Base-by-base conservation (phyloP, 495 filamentous ascomycete genomes). In the Penicillium crystallinum region DNA sequence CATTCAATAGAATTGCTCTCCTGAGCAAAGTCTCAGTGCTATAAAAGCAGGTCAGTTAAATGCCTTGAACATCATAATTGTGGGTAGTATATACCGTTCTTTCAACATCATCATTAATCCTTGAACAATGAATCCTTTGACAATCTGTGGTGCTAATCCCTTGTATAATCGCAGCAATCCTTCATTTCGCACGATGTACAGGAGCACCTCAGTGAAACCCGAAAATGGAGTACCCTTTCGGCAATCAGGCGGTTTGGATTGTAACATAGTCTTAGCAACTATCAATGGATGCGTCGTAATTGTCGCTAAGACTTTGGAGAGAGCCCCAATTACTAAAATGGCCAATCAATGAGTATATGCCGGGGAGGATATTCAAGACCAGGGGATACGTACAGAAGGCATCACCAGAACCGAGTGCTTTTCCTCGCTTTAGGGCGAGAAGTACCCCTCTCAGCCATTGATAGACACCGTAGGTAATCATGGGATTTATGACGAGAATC, bases 61-160 rank as follows among this genome's bases (percentile, higher is more conserved):
- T 11, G 21, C 0, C 4, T 10, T 43, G 25, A 36, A 25, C 11
- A 23, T 23, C 12, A 10, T 0, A 9, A 2, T 4, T 2, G 9
- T 18, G 14, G 36, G 36, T n/a, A 10, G 35, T n/a, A 67, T 79
- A 48, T 75, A 90, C 88, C 88, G 78, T 71, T 96, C 91, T 74
- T 96, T 96, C 1, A 86, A 90, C 89, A 95, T 93, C 90, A 96
- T 96, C 35, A 95, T 74, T 41, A 95, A 72, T n/a, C 91, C 90
- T 66, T 96, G 90, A 3, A 95, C 90, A 17, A 95, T 56, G 34
- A 96, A 66, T 6, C 91, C 90, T 66, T 96, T 95, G 48, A 87
- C 65, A 40, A 96, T 81, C 64, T 96, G 90, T 1, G 91, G 90
- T 0, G 79, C 87, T 54, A 96, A 89, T 18, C 90, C 90, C 68